phyloP scores from a whole-genome alignment of 192 early-diverging fungal species.

The Entomortierella chlamydospora region DNA sequence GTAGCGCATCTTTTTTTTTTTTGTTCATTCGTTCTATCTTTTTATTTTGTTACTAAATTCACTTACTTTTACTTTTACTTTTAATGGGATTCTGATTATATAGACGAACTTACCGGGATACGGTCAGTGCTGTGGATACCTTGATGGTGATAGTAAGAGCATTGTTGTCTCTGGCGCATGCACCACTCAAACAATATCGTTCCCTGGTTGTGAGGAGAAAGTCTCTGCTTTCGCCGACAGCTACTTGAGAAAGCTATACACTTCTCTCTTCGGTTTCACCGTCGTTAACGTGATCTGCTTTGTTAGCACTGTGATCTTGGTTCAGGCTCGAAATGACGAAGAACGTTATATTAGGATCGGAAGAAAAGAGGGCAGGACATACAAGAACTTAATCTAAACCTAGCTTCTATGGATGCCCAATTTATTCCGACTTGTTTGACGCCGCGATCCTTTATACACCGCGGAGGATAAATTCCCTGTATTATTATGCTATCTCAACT shows the following conservation, averaged over 20 bases:
- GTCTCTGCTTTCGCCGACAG: slow-evolving; percentile 39
- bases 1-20: not conserved
- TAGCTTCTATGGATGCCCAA: not conserved
- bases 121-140: slow-evolving; percentile 54
- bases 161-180: slow-evolving; percentile 28
- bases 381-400: slow-evolving; percentile 34
- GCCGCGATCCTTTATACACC: not conserved
- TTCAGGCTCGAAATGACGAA: slow-evolving; percentile 58
- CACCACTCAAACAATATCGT: not conserved
- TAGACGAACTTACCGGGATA: slow-evolving; percentile 42
- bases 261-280: slow-evolving; percentile 56
- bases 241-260: slow-evolving; percentile 52
- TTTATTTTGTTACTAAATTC: not conserved
- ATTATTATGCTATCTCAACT: not conserved
- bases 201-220: slow-evolving; percentile 41
- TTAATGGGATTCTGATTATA: too few species aligned
- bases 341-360: slow-evolving; percentile 57
- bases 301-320: slow-evolving; percentile 49
- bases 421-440: too few species aligned
- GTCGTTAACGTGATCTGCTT: slow-evolving; percentile 49
- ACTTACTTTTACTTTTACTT: not conserved
- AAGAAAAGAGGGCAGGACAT: slow-evolving; percentile 45
- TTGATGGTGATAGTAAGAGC: not conserved
- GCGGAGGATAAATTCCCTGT: not conserved
- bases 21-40: not conserved